Conservation (phyloP, 2,329 filamentous ascomycete species). For the Paecilomyces sp. region DNA sequence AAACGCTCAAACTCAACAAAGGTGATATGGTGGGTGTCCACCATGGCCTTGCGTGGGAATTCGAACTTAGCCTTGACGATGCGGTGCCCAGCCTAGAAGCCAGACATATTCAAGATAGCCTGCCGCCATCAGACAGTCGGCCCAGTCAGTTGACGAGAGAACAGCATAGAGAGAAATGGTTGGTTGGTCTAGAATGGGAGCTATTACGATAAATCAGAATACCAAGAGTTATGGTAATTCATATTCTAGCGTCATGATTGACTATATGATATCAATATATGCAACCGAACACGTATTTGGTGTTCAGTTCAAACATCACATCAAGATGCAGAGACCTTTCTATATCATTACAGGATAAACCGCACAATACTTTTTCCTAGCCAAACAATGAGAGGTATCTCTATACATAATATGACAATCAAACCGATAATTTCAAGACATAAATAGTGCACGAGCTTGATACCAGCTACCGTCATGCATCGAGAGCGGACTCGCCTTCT, state of each 20-base stretch:
- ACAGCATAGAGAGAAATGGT: conserved; percentile 17
- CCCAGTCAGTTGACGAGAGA: not conserved
- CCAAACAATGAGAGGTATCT: not conserved
- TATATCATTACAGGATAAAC: not conserved
- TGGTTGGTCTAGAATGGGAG: conserved; percentile 35
- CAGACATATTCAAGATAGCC: not conserved
- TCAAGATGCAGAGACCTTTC: not conserved
- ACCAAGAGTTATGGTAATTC: not conserved
- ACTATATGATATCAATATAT: not conserved
- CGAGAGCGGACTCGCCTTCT: not conserved
- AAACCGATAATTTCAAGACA: not conserved
- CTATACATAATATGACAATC: not conserved
- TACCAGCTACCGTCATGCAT: not conserved
- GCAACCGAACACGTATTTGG: not conserved
- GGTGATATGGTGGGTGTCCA: conserved; percentile 23
- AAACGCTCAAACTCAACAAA: conserved; percentile 4
- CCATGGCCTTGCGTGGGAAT: conserved; percentile 27
- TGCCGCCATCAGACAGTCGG: not conserved
- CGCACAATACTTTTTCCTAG: not conserved
- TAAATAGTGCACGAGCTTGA: not conserved
- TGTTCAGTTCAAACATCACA: not conserved
- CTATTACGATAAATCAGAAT: conserved; percentile 8
- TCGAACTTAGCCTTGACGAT: conserved; percentile 16
- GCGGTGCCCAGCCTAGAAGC: not conserved
- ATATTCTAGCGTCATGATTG: not conserved